These are phyloP conservation scores for Anisodus tanguticus DNA, from an alignment of 257 asterid genomes.

Conservation along the genomic window DNA sequence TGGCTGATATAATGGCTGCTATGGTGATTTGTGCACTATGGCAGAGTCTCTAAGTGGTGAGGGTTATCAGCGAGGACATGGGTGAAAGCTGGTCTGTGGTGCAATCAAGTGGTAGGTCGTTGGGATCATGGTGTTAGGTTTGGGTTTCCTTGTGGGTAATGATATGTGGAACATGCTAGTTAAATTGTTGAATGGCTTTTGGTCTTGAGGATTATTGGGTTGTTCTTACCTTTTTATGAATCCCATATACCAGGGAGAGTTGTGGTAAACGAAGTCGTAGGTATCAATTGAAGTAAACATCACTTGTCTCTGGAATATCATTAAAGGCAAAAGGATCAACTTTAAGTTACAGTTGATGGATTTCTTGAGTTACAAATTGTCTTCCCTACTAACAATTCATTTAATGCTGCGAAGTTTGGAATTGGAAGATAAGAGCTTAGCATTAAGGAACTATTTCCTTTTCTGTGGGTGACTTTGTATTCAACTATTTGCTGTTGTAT, in stretches of 20 bases:
- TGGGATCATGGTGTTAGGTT: background rate
- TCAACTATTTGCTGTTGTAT: background rate
- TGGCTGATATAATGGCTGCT: background rate
- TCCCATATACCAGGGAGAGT: background rate
- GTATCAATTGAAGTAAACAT: background rate
- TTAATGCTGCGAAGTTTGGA: constrained; percentile 18
- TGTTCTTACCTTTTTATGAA: background rate
- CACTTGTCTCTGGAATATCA: constrained; percentile 1
- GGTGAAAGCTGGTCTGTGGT: background rate
- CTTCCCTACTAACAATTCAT: background rate
- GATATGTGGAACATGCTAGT: constrained; percentile 3
- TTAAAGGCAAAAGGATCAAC: background rate
- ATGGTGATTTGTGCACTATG: constrained; percentile 3
- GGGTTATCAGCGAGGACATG: constrained; percentile 7
- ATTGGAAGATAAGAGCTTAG: background rate
- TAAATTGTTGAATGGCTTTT: constrained; percentile 5
- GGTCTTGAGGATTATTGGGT: background rate
- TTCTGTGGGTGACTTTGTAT: constrained; percentile 9
- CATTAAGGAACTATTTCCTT: constrained; percentile 1
- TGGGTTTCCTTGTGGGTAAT: constrained; percentile 7
- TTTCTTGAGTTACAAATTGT: background rate
- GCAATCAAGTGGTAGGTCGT: background rate
- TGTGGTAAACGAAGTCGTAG: background rate
- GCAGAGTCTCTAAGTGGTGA: background rate
- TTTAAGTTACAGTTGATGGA: background rate